Evolutionary conservation across 2,329 filamentous ascomycete genomes (phyloP).

Genomic region (Plenodomus biglobosus): DNA sequence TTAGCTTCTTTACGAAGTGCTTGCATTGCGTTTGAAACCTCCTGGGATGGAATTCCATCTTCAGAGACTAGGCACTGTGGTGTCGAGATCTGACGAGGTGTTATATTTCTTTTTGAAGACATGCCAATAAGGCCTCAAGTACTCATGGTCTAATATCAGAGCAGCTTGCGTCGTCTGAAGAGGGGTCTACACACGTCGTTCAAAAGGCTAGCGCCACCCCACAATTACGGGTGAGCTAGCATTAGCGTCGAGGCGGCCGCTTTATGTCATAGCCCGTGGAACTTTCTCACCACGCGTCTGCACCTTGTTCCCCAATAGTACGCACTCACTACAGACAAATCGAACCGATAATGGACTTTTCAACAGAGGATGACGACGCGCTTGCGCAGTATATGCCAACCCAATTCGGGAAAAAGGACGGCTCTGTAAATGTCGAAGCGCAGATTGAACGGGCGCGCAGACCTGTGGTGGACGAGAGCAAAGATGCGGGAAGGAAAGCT

Average conservation of each 20-base stretch:
- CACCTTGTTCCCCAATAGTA: not conserved
- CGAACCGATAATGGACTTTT: conserved; percentile 28
- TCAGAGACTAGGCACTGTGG: too few species aligned
- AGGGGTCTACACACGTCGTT: not conserved
- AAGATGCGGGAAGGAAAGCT: conserved; percentile 30
- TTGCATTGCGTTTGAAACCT: too few species aligned
- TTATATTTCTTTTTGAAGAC: too few species aligned
- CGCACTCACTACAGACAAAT: not conserved
- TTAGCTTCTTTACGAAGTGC: too few species aligned
- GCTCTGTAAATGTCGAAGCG: conserved; percentile 70
- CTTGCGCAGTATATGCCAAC: conserved; percentile 77
- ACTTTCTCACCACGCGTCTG: not conserved
- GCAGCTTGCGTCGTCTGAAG: not conserved
- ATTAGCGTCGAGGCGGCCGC: not conserved
- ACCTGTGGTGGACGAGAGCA: conserved; percentile 46
- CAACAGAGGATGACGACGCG: conserved; percentile 60
- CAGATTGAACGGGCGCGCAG: conserved; percentile 81
- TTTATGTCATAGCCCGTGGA: not conserved
- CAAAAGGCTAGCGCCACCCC: not conserved
- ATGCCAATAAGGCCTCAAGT: too few species aligned
- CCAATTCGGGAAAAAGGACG: conserved; percentile 81
- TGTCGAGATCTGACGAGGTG: too few species aligned
- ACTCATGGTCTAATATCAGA: not conserved
- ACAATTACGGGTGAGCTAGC: not conserved
- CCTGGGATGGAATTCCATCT: too few species aligned